Base-by-base conservation (phyloP, 768 basidiomycete species). In the Pleurotus sapidus region DNA sequence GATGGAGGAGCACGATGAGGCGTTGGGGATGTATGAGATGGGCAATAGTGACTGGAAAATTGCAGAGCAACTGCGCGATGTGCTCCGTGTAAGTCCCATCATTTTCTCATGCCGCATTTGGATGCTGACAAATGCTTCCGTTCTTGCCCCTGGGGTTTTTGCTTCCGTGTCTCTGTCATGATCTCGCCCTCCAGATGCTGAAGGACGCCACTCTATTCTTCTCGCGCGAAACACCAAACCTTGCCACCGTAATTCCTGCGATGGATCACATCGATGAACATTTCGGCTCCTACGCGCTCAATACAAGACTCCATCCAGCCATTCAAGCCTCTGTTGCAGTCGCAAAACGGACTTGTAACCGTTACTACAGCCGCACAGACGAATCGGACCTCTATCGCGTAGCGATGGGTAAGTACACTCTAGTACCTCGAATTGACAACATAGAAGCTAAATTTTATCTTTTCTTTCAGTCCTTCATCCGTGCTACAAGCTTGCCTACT, bases 391-490 rank as follows among this genome's bases (percentile, higher is more conserved):
- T 62, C 6, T 67, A 70, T 59, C 57, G 55, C 1, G 64, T 68
- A 39, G 64, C 66, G 1, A 66, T 68, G 63, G 54, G 69, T 69
- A 49, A 11, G 64, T n/a, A n/a, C n/a, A n/a, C n/a, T n/a, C n/a
- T n/a, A n/a, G n/a, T n/a, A n/a, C n/a, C n/a, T n/a, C n/a, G n/a
- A n/a, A n/a, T n/a, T n/a, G n/a, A n/a, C n/a, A n/a, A n/a, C n/a
- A n/a, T n/a, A n/a, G n/a, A n/a, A n/a, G n/a, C n/a, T n/a, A n/a
- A n/a, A n/a, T n/a, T n/a, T n/a, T n/a, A n/a, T n/a, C n/a, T n/a
- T n/a, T n/a, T n/a, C n/a, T n/a, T n/a, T n/a, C 34, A 76, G 73
- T 75, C 17, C 67, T 75, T 9, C 70, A 75, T 58, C 74, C 72
- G 2, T 56, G 58, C 0, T 64, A 72, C 65, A 75, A 75, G 61